Base-by-base conservation (phyloP, 2,329 filamentous ascomycete genomes). In the Dothistroma pini region DNA sequence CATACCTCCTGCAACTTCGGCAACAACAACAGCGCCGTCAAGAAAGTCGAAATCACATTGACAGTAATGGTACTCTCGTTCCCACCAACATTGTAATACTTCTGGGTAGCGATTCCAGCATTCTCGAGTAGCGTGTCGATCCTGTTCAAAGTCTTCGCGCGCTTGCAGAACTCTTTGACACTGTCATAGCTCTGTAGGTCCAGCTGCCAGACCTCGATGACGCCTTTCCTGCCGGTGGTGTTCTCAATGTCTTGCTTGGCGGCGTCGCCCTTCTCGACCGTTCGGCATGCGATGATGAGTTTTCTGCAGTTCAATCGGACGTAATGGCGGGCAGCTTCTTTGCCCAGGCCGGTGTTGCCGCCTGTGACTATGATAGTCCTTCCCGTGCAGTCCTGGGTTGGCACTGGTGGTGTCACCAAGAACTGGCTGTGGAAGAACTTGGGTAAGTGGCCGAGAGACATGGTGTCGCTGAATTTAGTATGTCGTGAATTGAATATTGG, bases 31-130 rank as follows among this genome's bases (percentile, higher is more conserved):
- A 81, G 63, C 0, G 75, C 79, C 0, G 86, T 72, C 1, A 86
- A 68, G 47, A 85, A 77, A 0, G 81, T 84, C 12, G 74, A 77
- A 58, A 86, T 73, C 10, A 84, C 80, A 59, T 86, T 86, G 57
- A 82, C 77, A 0, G 79, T 81, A 44, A 86, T 64, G 0, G 71
- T 79, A 16, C 65, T 69, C 71, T 86, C 84, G 44, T 81, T 74
- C 0, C 74, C 78, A 57, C 83, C 81, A 14, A 68, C 62, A 21
- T 38, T 48, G 0, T 65, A 41, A 57, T 74, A 81, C 0, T 70
- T 58, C 4, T 1, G 7, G 0, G 74, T 76, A 0, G 73, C 74
- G 4, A 85, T 66, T 0, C 80, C 65, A 14, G 77, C 76, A 66
- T 79, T 79, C 61, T 76, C 72, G 12, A 78, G 57, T 1, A 75